Conservation (phyloP, 176 grass and related monocot genomes). For the Oryza glaberrima region DNA sequence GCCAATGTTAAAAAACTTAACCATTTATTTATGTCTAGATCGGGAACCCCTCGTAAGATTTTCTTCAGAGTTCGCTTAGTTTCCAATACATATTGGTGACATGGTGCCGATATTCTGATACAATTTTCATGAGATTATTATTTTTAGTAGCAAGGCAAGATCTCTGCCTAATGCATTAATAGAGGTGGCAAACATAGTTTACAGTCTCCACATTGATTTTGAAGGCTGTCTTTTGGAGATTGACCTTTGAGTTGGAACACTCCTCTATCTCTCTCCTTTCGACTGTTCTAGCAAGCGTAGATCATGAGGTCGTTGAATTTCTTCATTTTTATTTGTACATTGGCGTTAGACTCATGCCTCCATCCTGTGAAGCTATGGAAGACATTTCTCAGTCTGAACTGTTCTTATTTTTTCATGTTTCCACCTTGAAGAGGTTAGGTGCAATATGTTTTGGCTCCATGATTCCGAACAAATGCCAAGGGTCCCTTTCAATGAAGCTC, state of each 20-base stretch:
- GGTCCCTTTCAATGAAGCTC: background rate
- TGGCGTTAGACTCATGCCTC: background rate
- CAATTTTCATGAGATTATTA: background rate
- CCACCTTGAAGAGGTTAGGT: background rate
- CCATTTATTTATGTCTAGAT: conserved; percentile 5
- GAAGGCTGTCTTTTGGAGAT: background rate
- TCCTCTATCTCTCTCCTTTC: background rate
- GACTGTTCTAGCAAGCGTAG: background rate
- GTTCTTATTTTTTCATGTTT: background rate
- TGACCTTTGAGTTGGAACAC: too few relatives aligned
- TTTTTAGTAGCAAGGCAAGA: background rate
- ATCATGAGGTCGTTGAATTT: background rate
- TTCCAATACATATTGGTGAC: background rate
- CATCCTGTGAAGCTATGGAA: background rate
- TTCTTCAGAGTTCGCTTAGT: background rate
- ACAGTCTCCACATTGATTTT: background rate
- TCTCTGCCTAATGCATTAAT: background rate
- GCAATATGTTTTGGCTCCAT: background rate
- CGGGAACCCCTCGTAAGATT: background rate
- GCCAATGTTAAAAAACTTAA: background rate
- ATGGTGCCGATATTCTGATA: background rate
- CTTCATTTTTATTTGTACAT: background rate
- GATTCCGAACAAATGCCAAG: background rate
- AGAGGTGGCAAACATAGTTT: background rate
- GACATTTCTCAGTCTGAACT: background rate